These are phyloP conservation scores for Nicotiana otophora DNA, from an alignment of 257 asterid genomes.

Conservation along the genomic window DNA sequence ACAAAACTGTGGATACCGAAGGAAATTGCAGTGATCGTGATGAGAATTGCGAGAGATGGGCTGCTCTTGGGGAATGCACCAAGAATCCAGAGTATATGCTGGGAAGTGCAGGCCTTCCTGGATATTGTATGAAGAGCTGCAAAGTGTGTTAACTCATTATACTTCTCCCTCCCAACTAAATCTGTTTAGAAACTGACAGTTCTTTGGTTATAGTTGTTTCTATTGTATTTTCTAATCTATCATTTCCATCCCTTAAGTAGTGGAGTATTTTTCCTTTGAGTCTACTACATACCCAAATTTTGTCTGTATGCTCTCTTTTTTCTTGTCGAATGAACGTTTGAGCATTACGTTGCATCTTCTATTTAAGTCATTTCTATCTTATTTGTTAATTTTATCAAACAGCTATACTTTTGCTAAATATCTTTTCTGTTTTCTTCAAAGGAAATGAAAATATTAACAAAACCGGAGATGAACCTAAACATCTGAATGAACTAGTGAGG, in stretches of 20 bases:
- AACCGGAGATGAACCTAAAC: no score
- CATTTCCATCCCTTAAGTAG: no score
- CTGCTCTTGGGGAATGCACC: constrained; percentile 86
- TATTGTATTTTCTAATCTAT: no score
- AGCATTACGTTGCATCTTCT: background rate
- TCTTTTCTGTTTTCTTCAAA: no score
- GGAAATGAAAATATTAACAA: no score
- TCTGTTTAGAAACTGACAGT: background rate
- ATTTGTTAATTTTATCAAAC: no score
- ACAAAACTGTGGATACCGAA: constrained; percentile 38
- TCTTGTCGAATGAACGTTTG: background rate
- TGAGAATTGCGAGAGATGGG: constrained; percentile 79
- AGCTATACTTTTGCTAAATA: no score
- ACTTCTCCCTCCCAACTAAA: background rate
- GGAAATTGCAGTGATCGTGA: constrained; percentile 48
- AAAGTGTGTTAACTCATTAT: constrained; percentile 42
- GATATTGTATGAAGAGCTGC: constrained; percentile 90
- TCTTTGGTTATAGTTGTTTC: no score
- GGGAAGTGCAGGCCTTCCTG: constrained; percentile 67
- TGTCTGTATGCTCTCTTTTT: background rate
- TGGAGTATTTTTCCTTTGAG: no score
- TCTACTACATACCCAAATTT: background rate
- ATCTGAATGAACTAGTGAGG: no score
- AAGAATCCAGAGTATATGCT: constrained; percentile 82
- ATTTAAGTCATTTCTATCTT: no score